These are phyloP conservation scores for Xylaria bambusicola DNA, from an alignment of 495 filamentous ascomycete genomes.

Conservation along the genomic window DNA sequence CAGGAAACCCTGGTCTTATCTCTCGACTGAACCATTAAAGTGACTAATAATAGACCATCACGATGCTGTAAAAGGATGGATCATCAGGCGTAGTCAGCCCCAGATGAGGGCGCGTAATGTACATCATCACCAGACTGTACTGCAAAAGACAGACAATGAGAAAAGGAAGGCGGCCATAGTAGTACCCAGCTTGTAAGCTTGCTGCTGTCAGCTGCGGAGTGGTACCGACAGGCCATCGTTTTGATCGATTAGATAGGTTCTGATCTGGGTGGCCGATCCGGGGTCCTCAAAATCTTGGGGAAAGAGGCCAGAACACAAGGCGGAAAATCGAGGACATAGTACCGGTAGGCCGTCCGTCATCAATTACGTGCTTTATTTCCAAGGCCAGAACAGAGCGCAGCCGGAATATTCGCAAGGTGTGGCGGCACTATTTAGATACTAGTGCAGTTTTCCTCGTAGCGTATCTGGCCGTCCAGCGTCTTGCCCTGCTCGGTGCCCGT, in stretches of 20 bases:
- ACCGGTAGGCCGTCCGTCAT: not conserved
- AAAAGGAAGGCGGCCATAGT: not conserved
- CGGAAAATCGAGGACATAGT: not conserved
- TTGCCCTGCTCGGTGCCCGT: conserved; percentile 1
- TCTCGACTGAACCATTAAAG: not conserved
- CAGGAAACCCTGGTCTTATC: no score
- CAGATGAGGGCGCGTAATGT: not conserved
- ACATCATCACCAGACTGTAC: not conserved
- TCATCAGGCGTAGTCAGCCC: conserved; percentile 5
- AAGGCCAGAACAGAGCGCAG: no score
- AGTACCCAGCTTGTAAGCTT: conserved; percentile 5
- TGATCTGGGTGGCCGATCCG: not conserved
- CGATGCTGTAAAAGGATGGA: conserved; percentile 1
- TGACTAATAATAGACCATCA: conserved; percentile 17
- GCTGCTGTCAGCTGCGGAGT: conserved; percentile 2
- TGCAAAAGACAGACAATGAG: no score
- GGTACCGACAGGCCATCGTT: no score
- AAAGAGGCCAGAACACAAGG: not conserved
- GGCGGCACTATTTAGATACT: not conserved
- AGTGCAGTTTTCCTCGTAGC: not conserved
- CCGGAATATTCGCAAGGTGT: not conserved
- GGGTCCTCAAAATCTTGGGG: conserved; percentile 11
- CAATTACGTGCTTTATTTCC: no score
- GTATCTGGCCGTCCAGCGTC: not conserved
- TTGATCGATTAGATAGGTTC: no score